Evolutionary conservation across 2,329 filamentous ascomycete genomes (phyloP).

Genomic region (Sporothrix humicola): DNA sequence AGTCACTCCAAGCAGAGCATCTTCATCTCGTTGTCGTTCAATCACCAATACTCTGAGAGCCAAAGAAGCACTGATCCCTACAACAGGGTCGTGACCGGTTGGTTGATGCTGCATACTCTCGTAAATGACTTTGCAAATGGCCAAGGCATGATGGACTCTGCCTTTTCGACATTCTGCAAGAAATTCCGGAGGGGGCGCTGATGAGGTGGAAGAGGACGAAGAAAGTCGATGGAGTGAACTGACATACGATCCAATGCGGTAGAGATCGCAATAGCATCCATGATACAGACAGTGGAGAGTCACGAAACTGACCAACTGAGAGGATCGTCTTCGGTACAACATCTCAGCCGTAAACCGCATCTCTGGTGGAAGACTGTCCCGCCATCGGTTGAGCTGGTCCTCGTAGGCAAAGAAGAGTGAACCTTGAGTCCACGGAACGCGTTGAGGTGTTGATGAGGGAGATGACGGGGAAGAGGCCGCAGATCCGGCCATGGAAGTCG

Average conservation of each 20-base stretch:
- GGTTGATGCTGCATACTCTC: slow-evolving; percentile 27
- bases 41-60: slow-evolving; percentile 20
- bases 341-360: slow-evolving; percentile 24
- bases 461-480: neutral
- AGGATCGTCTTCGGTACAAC: slow-evolving; percentile 26
- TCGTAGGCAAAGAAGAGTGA: slow-evolving; percentile 26
- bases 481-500: neutral
- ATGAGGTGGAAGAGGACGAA: neutral
- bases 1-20: slow-evolving; percentile 19
- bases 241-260: slow-evolving; percentile 27
- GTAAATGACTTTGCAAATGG: slow-evolving; percentile 23
- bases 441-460: neutral
- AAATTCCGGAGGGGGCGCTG: neutral
- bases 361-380: slow-evolving; percentile 7
- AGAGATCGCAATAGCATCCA: slow-evolving; percentile 31
- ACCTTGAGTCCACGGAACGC: neutral
- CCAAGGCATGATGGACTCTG: slow-evolving; percentile 26
- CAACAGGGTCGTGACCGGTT: slow-evolving; percentile 24
- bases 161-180: slow-evolving; percentile 17
- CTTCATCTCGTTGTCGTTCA: slow-evolving; percentile 24
- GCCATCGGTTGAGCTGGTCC: slow-evolving; percentile 24
- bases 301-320: slow-evolving; percentile 30
- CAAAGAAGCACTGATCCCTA: slow-evolving; percentile 28
- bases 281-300: slow-evolving; percentile 31
- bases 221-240: slow-evolving; percentile 7